Conservation (phyloP, 345 rosid species). For the Mallotus nudiflorus region DNA sequence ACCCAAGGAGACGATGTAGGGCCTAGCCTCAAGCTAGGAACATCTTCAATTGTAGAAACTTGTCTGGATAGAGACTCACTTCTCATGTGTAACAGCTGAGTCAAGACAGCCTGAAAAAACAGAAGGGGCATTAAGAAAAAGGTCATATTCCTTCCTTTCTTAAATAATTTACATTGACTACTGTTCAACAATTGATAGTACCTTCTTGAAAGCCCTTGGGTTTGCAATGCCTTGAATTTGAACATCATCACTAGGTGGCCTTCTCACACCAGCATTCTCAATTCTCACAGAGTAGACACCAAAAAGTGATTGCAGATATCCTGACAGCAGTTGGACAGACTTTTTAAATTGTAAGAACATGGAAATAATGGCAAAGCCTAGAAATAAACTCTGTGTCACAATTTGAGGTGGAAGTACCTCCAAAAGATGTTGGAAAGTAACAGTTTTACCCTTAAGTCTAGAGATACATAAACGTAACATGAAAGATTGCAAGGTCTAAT, state of each 20-base stretch:
- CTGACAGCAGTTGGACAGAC: conserved; percentile 31
- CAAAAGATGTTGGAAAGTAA: neutral
- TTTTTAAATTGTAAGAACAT: conserved; percentile 8
- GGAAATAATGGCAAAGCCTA: neutral
- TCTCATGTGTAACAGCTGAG: conserved; percentile 57
- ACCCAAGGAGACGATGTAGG: conserved; percentile 43
- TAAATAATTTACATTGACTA: neutral
- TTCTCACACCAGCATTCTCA: conserved; percentile 65
- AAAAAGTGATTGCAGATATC: conserved; percentile 69
- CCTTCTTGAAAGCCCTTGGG: conserved; percentile 71
- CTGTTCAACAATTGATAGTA: conserved; percentile 7
- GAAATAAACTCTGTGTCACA: neutral
- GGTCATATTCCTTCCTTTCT: neutral
- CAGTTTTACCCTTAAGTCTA: neutral
- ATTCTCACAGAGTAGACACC: conserved; percentile 72
- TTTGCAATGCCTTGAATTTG: conserved; percentile 64
- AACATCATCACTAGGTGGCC: conserved; percentile 66
- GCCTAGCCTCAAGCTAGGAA: conserved; percentile 40
- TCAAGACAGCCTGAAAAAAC: conserved; percentile 51
- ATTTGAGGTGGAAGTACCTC: neutral
- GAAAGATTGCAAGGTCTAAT: too few species aligned
- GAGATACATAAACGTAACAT: neutral
- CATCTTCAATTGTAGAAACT: conserved; percentile 48
- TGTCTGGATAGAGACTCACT: conserved; percentile 50
- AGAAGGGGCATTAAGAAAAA: neutral